Conservation (phyloP, 2,329 filamentous ascomycete species). For the Colletotrichum orbiculare region DNA sequence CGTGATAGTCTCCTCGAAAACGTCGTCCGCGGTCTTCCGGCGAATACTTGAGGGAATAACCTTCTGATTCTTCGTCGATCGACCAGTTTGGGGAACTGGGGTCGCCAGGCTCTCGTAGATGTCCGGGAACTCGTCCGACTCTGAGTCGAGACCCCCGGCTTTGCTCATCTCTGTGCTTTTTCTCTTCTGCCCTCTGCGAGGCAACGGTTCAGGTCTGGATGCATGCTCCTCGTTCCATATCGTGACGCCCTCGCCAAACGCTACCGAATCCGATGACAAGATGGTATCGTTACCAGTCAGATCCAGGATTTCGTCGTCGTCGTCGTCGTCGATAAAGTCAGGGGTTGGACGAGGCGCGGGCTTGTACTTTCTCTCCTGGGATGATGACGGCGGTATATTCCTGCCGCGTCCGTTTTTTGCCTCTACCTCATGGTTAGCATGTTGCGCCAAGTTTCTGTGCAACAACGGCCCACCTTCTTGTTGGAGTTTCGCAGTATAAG, state of each 20-base stretch:
- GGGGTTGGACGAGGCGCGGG: constrained; percentile 24
- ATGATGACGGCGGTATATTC: constrained; percentile 7
- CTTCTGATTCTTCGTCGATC: constrained; percentile 42
- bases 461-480: constrained; percentile 27
- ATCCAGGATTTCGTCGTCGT: constrained; percentile 47
- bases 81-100: constrained; percentile 43
- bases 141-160: constrained; percentile 43
- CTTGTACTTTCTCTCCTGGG: constrained; percentile 11
- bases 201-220: constrained; percentile 49
- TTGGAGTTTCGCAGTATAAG: constrained; percentile 35
- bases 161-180: constrained; percentile 62
- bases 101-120: constrained; percentile 61
- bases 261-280: constrained; percentile 48
- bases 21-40: constrained; percentile 24
- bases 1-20: constrained; percentile 39
- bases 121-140: constrained; percentile 63
- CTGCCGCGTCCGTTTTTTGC: constrained; percentile 12
- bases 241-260: constrained; percentile 50
- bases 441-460: background rate
- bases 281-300: constrained; percentile 49
- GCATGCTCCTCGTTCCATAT: constrained; percentile 58
- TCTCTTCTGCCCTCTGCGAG: constrained; percentile 60
- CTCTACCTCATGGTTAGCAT: constrained; percentile 18
- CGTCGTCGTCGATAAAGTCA: constrained; percentile 39
- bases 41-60: constrained; percentile 23